Percentiles rank a stretch among this genome's conserved stretches.
These are phyloP conservation scores for Cyclanthera cordifolia DNA, from an alignment of 306 rosid genomes.

Conservation along the genomic window DNA sequence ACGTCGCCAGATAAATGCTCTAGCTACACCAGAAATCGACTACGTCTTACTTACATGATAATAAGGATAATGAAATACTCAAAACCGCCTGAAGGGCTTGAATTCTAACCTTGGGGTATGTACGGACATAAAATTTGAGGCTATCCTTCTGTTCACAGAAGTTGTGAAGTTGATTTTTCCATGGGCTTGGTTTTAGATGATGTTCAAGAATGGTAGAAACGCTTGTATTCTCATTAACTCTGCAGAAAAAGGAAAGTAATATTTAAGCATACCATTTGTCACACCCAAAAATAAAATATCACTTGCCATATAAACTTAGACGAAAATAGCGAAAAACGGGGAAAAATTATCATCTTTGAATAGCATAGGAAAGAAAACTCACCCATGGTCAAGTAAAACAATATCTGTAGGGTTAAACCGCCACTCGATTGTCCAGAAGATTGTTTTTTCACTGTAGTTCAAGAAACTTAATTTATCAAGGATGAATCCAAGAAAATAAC, in stretches of 20 bases:
- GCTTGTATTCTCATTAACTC: conserved; percentile 50
- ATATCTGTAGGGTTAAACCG: conserved; percentile 50
- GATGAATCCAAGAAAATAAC: no score
- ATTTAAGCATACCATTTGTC: neutral
- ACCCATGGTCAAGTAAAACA: conserved; percentile 62
- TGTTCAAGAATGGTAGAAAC: conserved; percentile 42
- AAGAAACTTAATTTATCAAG: conserved; percentile 4
- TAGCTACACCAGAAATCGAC: neutral
- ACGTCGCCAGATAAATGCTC: neutral
- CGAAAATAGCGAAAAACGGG: neutral
- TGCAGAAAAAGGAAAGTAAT: conserved; percentile 18
- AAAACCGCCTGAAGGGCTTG: conserved; percentile 13
- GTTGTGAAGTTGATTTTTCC: conserved; percentile 49
- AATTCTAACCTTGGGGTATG: conserved; percentile 50
- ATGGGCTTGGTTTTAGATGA: conserved; percentile 68
- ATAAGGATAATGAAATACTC: neutral
- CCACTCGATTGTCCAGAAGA: conserved; percentile 92
- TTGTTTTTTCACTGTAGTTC: conserved; percentile 55
- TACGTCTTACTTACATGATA: no score
- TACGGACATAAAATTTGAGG: conserved; percentile 64
- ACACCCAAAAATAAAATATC: neutral
- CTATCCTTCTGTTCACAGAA: conserved; percentile 42
- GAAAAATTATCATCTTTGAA: no score
- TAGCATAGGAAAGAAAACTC: conserved; percentile 22
- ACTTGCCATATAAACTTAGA: neutral